phyloP scores from a whole-genome alignment of 2,329 filamentous ascomycete genomes.

The Onygena corvina region DNA sequence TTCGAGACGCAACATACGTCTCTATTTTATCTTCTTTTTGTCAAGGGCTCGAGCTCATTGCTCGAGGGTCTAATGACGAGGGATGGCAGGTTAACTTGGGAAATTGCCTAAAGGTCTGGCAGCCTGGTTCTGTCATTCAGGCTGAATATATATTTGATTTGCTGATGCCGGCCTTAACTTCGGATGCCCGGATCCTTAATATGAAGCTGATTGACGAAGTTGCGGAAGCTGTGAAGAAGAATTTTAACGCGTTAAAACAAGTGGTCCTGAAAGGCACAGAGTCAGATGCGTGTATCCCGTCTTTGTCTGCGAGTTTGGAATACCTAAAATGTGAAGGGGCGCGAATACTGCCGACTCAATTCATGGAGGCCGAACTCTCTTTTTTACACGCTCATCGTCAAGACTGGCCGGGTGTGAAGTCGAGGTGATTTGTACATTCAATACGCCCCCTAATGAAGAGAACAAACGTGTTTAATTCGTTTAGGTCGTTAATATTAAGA shows the following conservation, averaged over 20 bases:
- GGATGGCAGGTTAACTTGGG: constrained; percentile 42
- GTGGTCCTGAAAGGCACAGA: constrained; percentile 45
- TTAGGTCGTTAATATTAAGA: neutral
- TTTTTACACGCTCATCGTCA: constrained; percentile 59
- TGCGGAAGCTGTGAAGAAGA: constrained; percentile 42
- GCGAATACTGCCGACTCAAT: constrained; percentile 51
- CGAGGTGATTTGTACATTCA: no score
- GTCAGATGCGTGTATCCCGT: constrained; percentile 49
- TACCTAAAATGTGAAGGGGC: constrained; percentile 54
- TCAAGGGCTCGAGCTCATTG: constrained; percentile 55
- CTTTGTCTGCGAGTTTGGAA: constrained; percentile 51
- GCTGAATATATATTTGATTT: constrained; percentile 53
- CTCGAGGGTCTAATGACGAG: constrained; percentile 45
- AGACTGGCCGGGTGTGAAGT: constrained; percentile 40
- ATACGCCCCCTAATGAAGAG: no score
- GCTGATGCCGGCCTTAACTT: constrained; percentile 31
- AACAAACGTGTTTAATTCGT: no score
- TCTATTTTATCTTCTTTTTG: constrained; percentile 51
- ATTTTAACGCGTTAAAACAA: constrained; percentile 43
- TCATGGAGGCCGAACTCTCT: constrained; percentile 60
- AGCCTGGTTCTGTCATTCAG: constrained; percentile 59
- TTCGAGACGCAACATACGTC: constrained; percentile 51
- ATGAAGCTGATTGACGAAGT: constrained; percentile 36
- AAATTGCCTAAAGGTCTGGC: constrained; percentile 47
- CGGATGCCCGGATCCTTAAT: constrained; percentile 24